Base-by-base conservation (phyloP, 306 rosid genomes). In the Corylus americana region DNA sequence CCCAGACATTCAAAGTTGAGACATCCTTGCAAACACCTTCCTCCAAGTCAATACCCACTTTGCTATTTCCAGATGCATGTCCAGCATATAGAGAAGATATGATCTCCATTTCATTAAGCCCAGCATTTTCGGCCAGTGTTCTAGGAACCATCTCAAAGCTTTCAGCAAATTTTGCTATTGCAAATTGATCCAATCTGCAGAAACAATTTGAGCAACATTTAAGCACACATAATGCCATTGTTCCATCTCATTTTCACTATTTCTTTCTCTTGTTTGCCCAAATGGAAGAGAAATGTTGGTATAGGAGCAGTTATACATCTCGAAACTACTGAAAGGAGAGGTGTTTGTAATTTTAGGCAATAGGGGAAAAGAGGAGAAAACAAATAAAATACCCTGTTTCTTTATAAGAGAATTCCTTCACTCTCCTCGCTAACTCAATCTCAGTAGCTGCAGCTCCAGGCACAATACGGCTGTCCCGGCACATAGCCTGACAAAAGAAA, bases 171-270 rank as follows among this genome's bases (percentile, higher is more conserved):
- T 95, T 93, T 67, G 99, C 94, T 67, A 95, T 87, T 11, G 99
- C 99, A 85, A 91, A 95, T 85, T 95, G 99, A 82, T 95, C 99
- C 98, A 95, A 91, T 79, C 99, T 95, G 91, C 87, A 93, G 20
- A 74, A 57, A 64, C 78, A 85, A 51, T 68, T 68, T 67, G 72
- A 42, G 25, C 17, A 35, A 18, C 51, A 8, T 67, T 18, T 39
- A 22, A 68, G 72, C 50, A 44, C 29, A 0, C 72, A 67, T 8
- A 68, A 42, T 31, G 16, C 37, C 37, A 61, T 25, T 12, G 37
- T 25, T 61, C 39, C 67, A 25, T 25, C 67, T 61, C 37, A 27
- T 58, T 58, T 58, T 27, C 1, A 9, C 37, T 9, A 58, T 22
- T 22, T 22, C 66, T 58, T 58, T 22, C 29, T 31, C 35, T 31